A percentile compares a stretch with the other conserved stretches of the same genome.
Conservation (phyloP, 257 asterid genomes). For the Petunia secreta region DNA sequence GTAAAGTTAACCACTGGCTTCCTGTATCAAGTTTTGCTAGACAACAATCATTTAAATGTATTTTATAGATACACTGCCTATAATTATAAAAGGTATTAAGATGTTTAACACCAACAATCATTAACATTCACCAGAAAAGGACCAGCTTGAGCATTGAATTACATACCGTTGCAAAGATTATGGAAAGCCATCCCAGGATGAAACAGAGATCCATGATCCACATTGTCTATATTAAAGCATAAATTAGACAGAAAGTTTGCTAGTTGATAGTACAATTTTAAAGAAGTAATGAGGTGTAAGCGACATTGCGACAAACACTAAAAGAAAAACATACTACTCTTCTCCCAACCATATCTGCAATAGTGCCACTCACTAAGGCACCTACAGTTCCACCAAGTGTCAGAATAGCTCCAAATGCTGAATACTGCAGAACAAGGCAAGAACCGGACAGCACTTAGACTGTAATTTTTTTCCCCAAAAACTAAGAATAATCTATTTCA, state of each 20-base stretch:
- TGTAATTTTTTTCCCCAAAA: neutral
- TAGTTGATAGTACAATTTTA: neutral
- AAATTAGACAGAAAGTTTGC: neutral
- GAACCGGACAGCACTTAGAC: neutral
- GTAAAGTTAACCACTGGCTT: neutral
- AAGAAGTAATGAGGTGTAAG: neutral
- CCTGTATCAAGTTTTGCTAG: neutral
- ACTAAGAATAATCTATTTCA: neutral
- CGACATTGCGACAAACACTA: neutral
- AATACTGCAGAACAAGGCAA: slow-evolving; percentile 28
- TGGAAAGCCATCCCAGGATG: slow-evolving; percentile 37
- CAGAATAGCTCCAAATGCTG: slow-evolving; percentile 36
- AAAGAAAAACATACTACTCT: slow-evolving; percentile 32
- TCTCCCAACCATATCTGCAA: slow-evolving; percentile 35
- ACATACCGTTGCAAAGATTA: slow-evolving; percentile 35
- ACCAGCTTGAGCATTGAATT: neutral
- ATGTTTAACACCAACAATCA: neutral
- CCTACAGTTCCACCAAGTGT: slow-evolving; percentile 38
- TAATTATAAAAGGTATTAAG: neutral
- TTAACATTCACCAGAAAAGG: neutral
- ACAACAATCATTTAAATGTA: neutral
- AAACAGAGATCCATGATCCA: slow-evolving; percentile 28
- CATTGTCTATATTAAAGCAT: slow-evolving; percentile 24
- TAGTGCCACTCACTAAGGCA: slow-evolving; percentile 33
- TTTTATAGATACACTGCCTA: neutral